phyloP scores from a whole-genome alignment of 768 basidiomycete genomes.

The Agaricus blazei region DNA sequence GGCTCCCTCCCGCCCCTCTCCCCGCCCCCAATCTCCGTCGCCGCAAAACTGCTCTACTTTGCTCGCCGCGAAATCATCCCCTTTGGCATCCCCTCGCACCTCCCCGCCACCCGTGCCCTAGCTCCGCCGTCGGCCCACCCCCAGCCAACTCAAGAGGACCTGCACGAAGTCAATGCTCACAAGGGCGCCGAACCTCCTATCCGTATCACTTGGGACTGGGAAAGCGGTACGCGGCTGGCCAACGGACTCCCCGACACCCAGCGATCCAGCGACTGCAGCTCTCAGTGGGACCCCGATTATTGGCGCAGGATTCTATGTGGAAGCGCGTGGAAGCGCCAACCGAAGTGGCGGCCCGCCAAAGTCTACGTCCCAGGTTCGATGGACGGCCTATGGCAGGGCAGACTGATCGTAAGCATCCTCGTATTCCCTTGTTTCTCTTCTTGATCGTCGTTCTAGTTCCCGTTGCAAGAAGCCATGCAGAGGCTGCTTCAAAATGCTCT shows the following conservation, averaged over 20 bases:
- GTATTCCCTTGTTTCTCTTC: neutral
- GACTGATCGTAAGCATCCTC: slow-evolving; percentile 46
- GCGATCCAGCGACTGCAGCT: slow-evolving; percentile 27
- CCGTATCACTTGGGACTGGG: slow-evolving; percentile 16
- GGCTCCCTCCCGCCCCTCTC: slow-evolving; percentile 1
- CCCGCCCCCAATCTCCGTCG: slow-evolving; percentile 43
- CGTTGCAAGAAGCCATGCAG: neutral
- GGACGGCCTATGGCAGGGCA: slow-evolving; percentile 58
- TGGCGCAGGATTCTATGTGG: slow-evolving; percentile 44
- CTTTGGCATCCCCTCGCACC: slow-evolving; percentile 35
- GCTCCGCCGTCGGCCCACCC: slow-evolving; percentile 16
- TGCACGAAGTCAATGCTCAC: slow-evolving; percentile 47
- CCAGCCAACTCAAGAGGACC: slow-evolving; percentile 52
- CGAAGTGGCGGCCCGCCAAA: slow-evolving; percentile 23
- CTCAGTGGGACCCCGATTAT: slow-evolving; percentile 54
- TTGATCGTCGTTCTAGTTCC: neutral
- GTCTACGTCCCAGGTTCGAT: slow-evolving; percentile 48
- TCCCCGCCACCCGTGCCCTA: slow-evolving; percentile 26
- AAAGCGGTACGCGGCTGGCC: neutral
- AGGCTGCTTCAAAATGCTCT: slow-evolving; percentile 11
- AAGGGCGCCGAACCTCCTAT: slow-evolving; percentile 7
- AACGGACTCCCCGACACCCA: slow-evolving; percentile 13
- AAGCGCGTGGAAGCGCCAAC: slow-evolving; percentile 20
- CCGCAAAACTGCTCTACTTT: slow-evolving; percentile 63
- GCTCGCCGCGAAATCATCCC: slow-evolving; percentile 47